phyloP scores from a whole-genome alignment of 1,284 basidiomycete species.

The Inonotus obliquus region DNA sequence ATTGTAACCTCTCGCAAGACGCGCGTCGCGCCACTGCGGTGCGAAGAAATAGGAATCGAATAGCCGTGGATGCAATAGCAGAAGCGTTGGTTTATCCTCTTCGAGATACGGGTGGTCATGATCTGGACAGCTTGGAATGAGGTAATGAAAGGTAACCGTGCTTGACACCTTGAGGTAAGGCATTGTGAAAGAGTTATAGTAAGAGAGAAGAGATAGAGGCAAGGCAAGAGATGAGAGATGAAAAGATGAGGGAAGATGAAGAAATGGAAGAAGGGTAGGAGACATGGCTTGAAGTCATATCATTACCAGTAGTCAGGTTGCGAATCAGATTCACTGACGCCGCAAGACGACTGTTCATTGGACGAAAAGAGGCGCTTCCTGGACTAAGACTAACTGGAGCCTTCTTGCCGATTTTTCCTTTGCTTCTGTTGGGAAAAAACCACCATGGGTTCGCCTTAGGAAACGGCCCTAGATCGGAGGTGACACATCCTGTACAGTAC shows the following conservation, averaged over 20 bases:
- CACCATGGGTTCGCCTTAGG: neutral
- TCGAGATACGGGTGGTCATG: constrained; percentile 19
- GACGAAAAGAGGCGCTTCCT: neutral
- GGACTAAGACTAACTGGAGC: neutral
- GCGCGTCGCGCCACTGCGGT: constrained; percentile 19
- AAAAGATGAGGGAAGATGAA: neutral
- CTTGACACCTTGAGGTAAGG: constrained; percentile 19
- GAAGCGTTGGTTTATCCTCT: constrained; percentile 16
- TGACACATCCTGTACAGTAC: neutral
- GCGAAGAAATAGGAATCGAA: constrained; percentile 22
- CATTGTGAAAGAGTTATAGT: neutral
- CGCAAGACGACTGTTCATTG: neutral
- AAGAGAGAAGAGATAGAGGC: neutral
- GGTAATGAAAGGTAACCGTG: constrained; percentile 15
- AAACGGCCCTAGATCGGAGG: neutral
- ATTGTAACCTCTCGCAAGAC: constrained; percentile 21
- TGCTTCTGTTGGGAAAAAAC: neutral
- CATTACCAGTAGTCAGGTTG: neutral
- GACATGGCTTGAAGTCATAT: neutral
- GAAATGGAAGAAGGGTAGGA: neutral
- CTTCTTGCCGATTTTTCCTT: neutral
- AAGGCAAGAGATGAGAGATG: neutral
- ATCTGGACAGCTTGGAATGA: constrained; percentile 20
- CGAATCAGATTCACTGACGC: neutral
- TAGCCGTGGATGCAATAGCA: constrained; percentile 20